A percentile compares a stretch with the other conserved stretches of the same genome.
Conservation (phyloP, 176 grass and related monocot species). For the Saccharum officinarum region DNA sequence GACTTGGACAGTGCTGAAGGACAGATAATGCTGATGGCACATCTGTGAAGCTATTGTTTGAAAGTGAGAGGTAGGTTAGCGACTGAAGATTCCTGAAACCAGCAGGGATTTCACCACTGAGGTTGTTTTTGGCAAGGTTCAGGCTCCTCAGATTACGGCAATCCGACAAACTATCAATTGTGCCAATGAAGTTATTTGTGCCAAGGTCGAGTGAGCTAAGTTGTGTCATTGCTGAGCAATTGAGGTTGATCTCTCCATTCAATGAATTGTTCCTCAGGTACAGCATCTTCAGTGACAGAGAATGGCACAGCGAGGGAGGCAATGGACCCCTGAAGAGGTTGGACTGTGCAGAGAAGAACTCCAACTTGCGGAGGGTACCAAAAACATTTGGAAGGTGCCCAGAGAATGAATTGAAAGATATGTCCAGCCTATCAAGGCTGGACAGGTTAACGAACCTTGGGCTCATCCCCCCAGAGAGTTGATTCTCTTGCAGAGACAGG, state of each 20-base stretch:
- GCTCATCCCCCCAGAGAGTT: slow-evolving; percentile 66
- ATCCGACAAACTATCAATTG: slow-evolving; percentile 60
- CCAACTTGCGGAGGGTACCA: slow-evolving; percentile 57
- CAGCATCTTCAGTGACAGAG: slow-evolving; percentile 56
- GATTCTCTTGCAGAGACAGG: slow-evolving; percentile 71
- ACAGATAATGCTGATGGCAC: slow-evolving; percentile 71
- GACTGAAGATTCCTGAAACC: slow-evolving; percentile 72
- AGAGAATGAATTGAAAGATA: slow-evolving; percentile 89
- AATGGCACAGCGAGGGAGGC: slow-evolving; percentile 67
- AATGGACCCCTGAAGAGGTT: slow-evolving; percentile 69
- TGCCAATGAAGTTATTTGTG: slow-evolving; percentile 63
- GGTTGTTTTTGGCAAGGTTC: slow-evolving; percentile 89
- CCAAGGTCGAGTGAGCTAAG: slow-evolving; percentile 82
- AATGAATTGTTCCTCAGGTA: slow-evolving; percentile 90
- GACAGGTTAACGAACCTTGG: slow-evolving; percentile 68
- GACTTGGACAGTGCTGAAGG: slow-evolving; percentile 66
- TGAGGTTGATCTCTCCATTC: slow-evolving; percentile 61
- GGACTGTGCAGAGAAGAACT: slow-evolving; percentile 73
- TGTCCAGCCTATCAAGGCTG: slow-evolving; percentile 71
- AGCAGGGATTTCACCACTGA: slow-evolving; percentile 74
- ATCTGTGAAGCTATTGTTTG: slow-evolving; percentile 92
- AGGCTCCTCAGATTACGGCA: slow-evolving; percentile 71
- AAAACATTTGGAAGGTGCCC: slow-evolving; percentile 85
- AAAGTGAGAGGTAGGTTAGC: slow-evolving; percentile 84
- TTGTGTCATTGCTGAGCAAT: slow-evolving; percentile 69